Conservation (phyloP, 2,329 filamentous ascomycete genomes). For the Nannizziopsis arthrosporioides region DNA sequence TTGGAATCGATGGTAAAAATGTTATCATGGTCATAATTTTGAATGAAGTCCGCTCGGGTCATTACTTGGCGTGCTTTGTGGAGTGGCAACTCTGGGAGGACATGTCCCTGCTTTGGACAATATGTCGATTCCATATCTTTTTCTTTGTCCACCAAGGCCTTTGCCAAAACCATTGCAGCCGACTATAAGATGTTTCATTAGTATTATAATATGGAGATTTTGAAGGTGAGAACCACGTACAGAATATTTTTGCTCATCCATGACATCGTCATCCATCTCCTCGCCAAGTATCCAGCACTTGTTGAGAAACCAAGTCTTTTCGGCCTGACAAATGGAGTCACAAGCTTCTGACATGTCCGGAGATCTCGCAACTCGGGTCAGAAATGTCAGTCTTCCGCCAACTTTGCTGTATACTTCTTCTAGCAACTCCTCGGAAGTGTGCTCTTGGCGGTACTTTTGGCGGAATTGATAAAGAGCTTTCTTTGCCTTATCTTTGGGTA, state of each 20-base stretch:
- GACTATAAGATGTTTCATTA: conserved; percentile 42
- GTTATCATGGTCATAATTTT: conserved; percentile 83
- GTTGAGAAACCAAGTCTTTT: conserved; percentile 70
- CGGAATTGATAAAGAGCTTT: conserved; percentile 68
- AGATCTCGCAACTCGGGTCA: conserved; percentile 83
- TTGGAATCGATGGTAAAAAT: conserved; percentile 86
- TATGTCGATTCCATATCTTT: conserved; percentile 51
- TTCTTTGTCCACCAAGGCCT: conserved; percentile 77
- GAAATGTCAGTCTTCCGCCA: conserved; percentile 75
- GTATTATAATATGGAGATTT: conserved; percentile 9
- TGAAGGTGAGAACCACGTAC: conserved; percentile 42
- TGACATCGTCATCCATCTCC: conserved; percentile 90
- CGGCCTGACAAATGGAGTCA: conserved; percentile 55
- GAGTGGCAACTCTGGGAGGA: conserved; percentile 68
- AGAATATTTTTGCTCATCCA: conserved; percentile 95
- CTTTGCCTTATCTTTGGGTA: conserved; percentile 67
- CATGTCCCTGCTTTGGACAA: conserved; percentile 55
- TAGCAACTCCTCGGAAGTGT: conserved; percentile 42
- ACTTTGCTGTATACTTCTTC: conserved; percentile 75
- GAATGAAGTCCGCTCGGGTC: conserved; percentile 91
- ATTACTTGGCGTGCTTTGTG: conserved; percentile 82
- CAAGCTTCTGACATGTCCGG: conserved; percentile 68
- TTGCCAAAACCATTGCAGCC: conserved; percentile 85
- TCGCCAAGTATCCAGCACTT: conserved; percentile 64
- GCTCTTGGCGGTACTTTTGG: conserved; percentile 60